Evolutionary conservation across 345 rosid genomes (phyloP), one percentile per base, ranked within the genome.

Genomic region (Anastatica hierochuntica): DNA sequence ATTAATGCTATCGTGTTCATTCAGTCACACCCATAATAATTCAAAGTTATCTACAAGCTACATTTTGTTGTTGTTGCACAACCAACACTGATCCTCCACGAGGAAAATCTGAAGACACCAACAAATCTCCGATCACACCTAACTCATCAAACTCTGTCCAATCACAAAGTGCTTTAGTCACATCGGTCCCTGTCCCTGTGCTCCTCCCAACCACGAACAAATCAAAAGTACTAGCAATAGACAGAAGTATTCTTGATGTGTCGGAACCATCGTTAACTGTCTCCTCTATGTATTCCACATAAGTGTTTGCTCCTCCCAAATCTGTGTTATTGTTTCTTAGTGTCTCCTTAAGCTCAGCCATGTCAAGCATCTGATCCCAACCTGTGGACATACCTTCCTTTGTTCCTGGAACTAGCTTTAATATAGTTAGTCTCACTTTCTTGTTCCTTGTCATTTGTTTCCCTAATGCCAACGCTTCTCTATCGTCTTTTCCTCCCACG

Each of bases 131-230:
- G 0, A 85, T 29, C 19, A 70, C 13, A 13, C 90, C 95, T 18
- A 85, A 65, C 62, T 85, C 90, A 0, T 80, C 76, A 30, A 72
- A 64, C 47, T 85, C 95, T 5, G 51, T 70, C 90, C 90, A 85
- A 39, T 77, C 60, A 2, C 64, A 37, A 11, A 85, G 53, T 3
- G 83, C 88, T 1, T 36, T 37, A 0, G 79, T 74, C 34, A 76
- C 77, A 1, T 59, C 65, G 0, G 66, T 69, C 2, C 61, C 65
- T 3, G 68, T 14, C 0, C 73, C 78, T 0, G 46, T 12, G 3
- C 80, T 53, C 51, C 79, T 72, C 34, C 95, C 95, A 0, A 75
- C 74, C 0, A 85, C 49, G 27, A 82, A 65, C 17, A 82, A 65
- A 36, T 82, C 70, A 13, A 63, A 78, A 2, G 45, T 52, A 8